A percentile compares a stretch with the other conserved stretches of the same genome.
Conservation (phyloP, 148 eudicot genomes). For the Fallopia convolvulus region DNA sequence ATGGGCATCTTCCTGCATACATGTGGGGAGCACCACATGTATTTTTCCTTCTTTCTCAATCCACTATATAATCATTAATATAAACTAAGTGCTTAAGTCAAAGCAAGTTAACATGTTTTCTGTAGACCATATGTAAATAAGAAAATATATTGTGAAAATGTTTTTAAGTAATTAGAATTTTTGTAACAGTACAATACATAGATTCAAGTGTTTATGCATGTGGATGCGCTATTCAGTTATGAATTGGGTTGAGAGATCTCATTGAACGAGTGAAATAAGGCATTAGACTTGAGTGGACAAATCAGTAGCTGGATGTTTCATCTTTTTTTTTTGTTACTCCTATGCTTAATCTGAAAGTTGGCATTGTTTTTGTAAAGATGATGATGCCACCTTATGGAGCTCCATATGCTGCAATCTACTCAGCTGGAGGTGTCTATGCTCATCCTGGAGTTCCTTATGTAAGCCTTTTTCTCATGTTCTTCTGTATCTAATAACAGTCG, state of each 20-base stretch:
- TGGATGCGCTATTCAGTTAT: no score
- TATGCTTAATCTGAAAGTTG: background rate
- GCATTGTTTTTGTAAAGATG: conserved; percentile 34
- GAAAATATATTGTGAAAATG: background rate
- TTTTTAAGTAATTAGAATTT: background rate
- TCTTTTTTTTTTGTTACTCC: background rate
- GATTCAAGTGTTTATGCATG: background rate
- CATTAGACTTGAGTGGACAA: background rate
- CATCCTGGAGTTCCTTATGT: conserved; percentile 80
- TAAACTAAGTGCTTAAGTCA: background rate
- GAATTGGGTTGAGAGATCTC: background rate
- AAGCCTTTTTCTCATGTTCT: conserved; percentile 20
- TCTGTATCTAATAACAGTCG: no score
- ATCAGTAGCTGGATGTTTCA: background rate
- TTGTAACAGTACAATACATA: background rate
- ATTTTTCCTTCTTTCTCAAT: background rate
- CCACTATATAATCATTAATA: background rate
- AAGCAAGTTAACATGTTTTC: background rate
- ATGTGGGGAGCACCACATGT: conserved; percentile 14
- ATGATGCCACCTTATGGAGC: conserved; percentile 94
- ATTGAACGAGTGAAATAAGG: background rate
- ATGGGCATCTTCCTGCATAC: conserved; percentile 13
- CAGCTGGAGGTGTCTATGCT: conserved; percentile 91
- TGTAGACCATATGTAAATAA: background rate
- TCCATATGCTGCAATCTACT: conserved; percentile 86